A percentile compares a stretch with the other conserved stretches of the same genome.
phyloP scores from a whole-genome alignment of 2,329 filamentous ascomycete species.

The Aspergillus aculeatus region DNA sequence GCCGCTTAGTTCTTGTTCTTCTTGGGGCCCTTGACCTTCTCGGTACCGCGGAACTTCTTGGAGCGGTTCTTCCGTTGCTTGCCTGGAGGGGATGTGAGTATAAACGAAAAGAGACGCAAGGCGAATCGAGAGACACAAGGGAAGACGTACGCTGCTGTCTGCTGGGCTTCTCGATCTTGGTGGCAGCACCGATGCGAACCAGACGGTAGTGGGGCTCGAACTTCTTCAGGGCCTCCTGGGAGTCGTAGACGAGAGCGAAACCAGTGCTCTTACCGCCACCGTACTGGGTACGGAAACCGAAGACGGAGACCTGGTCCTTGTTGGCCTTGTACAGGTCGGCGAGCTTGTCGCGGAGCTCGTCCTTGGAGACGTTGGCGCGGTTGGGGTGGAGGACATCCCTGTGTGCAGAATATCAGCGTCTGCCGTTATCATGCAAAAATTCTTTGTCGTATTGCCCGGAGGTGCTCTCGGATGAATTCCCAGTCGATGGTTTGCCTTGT shows the following conservation, averaged over 20 bases:
- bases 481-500: not conserved
- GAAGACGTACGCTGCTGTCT: slow-evolving; percentile 94
- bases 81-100: slow-evolving; percentile 60
- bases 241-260: slow-evolving; percentile 99
- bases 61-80: slow-evolving; percentile 99
- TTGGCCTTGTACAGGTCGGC: slow-evolving; percentile 95
- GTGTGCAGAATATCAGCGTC: slow-evolving; percentile 24
- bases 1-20: slow-evolving; percentile 77
- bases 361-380: slow-evolving; percentile 98
- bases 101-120: not conserved
- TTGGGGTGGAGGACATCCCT: slow-evolving; percentile 99
- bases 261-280: slow-evolving; percentile 99
- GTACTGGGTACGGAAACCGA: slow-evolving; percentile 97
- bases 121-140: not conserved
- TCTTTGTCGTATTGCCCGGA: not conserved
- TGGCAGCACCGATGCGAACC: slow-evolving; percentile 85
- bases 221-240: slow-evolving; percentile 97
- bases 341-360: slow-evolving; percentile 95
- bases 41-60: slow-evolving; percentile 97
- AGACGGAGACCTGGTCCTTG: slow-evolving; percentile 97
- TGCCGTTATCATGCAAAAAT: slow-evolving; percentile 1
- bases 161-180: slow-evolving; percentile 94
- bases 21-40: slow-evolving; percentile 97
- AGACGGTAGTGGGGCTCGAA: slow-evolving; percentile 99
- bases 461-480: not conserved